phyloP scores from a whole-genome alignment of 2,329 filamentous ascomycete genomes.

The Colletotrichum sp. region DNA sequence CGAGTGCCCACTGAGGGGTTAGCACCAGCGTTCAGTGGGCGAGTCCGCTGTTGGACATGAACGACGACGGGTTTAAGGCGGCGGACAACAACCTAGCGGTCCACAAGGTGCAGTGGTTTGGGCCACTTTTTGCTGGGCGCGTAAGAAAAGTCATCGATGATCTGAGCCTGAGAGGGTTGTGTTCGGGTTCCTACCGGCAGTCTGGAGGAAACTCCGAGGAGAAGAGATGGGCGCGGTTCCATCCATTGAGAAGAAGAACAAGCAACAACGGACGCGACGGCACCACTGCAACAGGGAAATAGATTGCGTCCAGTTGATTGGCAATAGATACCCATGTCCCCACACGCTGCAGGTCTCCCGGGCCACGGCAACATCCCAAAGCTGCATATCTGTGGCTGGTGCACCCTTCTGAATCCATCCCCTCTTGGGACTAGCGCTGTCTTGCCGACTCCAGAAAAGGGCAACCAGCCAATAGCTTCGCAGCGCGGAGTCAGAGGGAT shows the following conservation, averaged over 20 bases:
- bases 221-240: background rate
- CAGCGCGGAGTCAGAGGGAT: background rate
- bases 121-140: background rate
- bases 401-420: background rate
- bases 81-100: background rate
- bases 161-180: background rate
- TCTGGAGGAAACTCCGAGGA: background rate
- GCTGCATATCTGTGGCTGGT: conserved; percentile 16
- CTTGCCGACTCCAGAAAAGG: background rate
- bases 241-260: background rate
- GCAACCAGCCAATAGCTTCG: background rate
- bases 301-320: conserved; percentile 17
- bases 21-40: background rate
- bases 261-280: background rate
- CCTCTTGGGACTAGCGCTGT: background rate
- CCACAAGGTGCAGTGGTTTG: background rate
- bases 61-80: background rate
- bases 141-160: background rate
- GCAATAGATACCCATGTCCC: conserved; percentile 8
- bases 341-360: conserved; percentile 11
- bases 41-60: background rate
- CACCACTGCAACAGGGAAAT: background rate
- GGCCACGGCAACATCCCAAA: conserved; percentile 6
- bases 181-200: background rate
- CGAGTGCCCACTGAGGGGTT: background rate